Evolutionary conservation across 495 filamentous ascomycete genomes (phyloP), one percentile per base, ranked within the genome.

Genomic region (Penicilliopsis zonata): DNA sequence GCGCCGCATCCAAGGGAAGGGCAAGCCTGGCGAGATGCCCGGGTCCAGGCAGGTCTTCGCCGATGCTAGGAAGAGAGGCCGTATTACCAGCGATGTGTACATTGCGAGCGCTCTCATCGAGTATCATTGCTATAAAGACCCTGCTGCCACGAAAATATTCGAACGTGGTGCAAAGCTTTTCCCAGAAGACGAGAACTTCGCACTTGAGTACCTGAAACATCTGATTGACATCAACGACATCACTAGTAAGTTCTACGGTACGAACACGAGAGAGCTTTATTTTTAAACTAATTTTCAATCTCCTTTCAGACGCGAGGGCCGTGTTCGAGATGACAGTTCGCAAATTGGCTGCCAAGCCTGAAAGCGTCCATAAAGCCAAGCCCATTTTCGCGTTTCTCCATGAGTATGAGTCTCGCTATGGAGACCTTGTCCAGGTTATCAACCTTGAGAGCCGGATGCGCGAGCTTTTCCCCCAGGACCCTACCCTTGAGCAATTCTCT

Each of bases 161-260:
- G 92, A 98, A 40, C 75, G 86, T 18, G 90, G 92, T 22, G 74
- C 87, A 28, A 88, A 82, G 43, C 65, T 98, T 2, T 96, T 94
- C 49, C 86, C 86, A 0, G 80, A 90, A 13, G 87, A 95, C 44
- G 88, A 92, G 47, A 64, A 74, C 31, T 96, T 94, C 56, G 80
- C 86, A 5, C 65, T 96, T 22, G 86, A 94, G 50, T 94, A 96
- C 46, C 60, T 96, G 47, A 95, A 94, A 59, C 86, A 94, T 59
- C 66, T 96, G 29, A 76, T 95, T 36, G 75, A 80, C 14, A 80
- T 80, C 42, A 88, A 92, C 38, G 90, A 98, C 54, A 76, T 83
- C 30, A 94, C 82, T 27, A 96, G 86, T 93, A 69, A 72, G 85
- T 69, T 24, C 7, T 1, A 26, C 3, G 6, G 8, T 10, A 9